Evolutionary conservation across 129 eudicot species (phyloP).

Genomic region (sunflower (Helianthus annuus)): DNA sequence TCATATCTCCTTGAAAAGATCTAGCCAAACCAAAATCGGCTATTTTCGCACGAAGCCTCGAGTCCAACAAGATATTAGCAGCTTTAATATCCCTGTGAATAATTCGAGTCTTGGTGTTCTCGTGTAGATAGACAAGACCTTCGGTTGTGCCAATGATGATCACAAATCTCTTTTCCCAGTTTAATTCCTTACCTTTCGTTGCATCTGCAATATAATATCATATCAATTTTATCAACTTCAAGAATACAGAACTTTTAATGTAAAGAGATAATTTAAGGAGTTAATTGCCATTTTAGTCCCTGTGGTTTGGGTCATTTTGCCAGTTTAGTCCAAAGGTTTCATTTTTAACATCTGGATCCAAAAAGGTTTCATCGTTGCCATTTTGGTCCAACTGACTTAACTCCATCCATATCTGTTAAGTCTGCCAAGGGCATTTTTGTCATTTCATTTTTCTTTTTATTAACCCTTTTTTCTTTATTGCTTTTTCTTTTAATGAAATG

Average conservation of each 20-base stretch:
- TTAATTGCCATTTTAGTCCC: too few relatives aligned
- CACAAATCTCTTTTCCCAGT: conserved; percentile 70
- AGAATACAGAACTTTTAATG: neutral
- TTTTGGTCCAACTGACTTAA: too few relatives aligned
- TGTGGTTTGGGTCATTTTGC: too few relatives aligned
- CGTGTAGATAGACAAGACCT: conserved; percentile 90
- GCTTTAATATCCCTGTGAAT: conserved; percentile 85
- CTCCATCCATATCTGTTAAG: too few relatives aligned
- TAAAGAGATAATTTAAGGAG: too few relatives aligned
- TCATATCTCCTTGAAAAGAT: conserved; percentile 80
- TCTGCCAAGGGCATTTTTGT: too few relatives aligned
- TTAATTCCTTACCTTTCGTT: conserved; percentile 62
- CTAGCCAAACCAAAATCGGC: conserved; percentile 94
- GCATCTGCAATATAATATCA: conserved; percentile 45
- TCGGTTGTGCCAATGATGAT: conserved; percentile 70
- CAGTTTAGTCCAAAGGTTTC: too few relatives aligned
- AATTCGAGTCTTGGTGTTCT: conserved; percentile 58
- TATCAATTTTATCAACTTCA: conserved; percentile 6
- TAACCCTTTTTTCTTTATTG: too few relatives aligned
- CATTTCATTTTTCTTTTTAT: too few relatives aligned
- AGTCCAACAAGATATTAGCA: conserved; percentile 73
- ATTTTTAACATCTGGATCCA: too few relatives aligned
- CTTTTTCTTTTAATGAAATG: too few relatives aligned
- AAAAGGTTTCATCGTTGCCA: too few relatives aligned
- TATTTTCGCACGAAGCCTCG: conserved; percentile 72